Evolutionary conservation across 2,329 filamentous ascomycete species (phyloP), one percentile per base, ranked within the genome.

Genomic region (Paraconiothyrium sp.): DNA sequence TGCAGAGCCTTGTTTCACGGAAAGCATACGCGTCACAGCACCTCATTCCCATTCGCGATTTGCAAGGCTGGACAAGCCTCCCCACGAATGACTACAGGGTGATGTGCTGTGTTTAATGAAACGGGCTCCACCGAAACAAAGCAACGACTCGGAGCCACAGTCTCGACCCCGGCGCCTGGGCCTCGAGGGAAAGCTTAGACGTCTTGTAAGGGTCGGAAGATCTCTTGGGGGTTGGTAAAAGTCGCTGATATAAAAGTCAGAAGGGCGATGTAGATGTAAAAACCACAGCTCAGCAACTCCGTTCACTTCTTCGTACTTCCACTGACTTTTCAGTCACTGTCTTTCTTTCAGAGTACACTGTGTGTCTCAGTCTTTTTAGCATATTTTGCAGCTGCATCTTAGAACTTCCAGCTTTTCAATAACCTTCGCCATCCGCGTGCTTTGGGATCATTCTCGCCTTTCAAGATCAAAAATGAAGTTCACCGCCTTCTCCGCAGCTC

Each of bases 391-490:
- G 30, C 34, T 52, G 35, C 50, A 39, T 14, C 32, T 37, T 37
- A 32, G 34, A 54, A 16, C 9, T 43, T 43, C 37, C 51, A 43
- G 13, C 34, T 41, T 41, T 3, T 22, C 43, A 35, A 11, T 37
- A n/a, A 4, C 44, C 22, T 44, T 43, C 10, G 11, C 22, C 20
- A 43, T 44, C 37, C 22, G 39, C 51, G 6, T 54, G 20, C 11
- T 2, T 24, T 35, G n/a, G 10, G 30, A 16, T 20, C 34, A 30
- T 4, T n/a, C 20, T 39, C 22, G 3, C 27, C 16, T 39, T 27
- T 30, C 50, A 10, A 32, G 24, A 24, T 14, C 52, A 55, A 55
- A 55, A 46, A 55, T 55, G 52, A 55, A 55, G 16, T 46, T 46
- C 52, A 55, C 52, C 20, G 30, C 39, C 14, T 16, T 55, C 39